Evolutionary conservation across 2,329 filamentous ascomycete species (phyloP), one percentile per base, ranked within the genome.

Genomic region (Hypoxylon sp.): DNA sequence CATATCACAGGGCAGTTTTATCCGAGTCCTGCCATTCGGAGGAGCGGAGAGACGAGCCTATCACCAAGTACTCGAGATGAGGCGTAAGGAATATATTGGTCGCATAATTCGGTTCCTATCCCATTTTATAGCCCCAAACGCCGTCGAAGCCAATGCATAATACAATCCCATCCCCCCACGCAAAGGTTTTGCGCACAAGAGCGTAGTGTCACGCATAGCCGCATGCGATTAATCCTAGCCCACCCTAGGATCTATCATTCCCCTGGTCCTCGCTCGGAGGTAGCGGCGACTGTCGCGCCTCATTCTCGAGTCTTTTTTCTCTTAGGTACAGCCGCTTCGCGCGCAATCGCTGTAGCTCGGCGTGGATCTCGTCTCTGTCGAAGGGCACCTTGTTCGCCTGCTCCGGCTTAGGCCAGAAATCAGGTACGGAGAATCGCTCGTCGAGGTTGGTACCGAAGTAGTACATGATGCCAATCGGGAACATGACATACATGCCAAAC

Each of bases 391-490:
- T 88, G 82, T 96, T 91, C 67, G 91, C 91, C 78, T 95, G 86
- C 71, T 92, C 90, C 3, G 90, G 85, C 77, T 91, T 93, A 30
- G 96, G 96, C 96, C 96, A 99, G 86, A 99, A 99, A 64, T 92
- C 92, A 22, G 92, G 90, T 1, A 98, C 93, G 53, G 88, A 84
- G 85, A 99, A 99, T 72, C 94, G 91, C 73, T 91, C 88, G 82
- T 99, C 96, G 79, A 99, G 93, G 82, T 99, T 99, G 63, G 95
- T 97, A 79, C 96, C 96, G 82, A 98, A 99, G 85, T 99, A 99
- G 87, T 97, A 98, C 96, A 99, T 99, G 86, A 96, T 95, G 76
- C 93, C 94, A 77, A 99, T 98, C 17, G 96, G 96, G 83, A 99
- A 99, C 88, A 98, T 91, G 84, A 99, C 91, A 85, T 99, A 99